Percentiles rank a stretch among this genome's conserved stretches.
phyloP scores from a whole-genome alignment of 768 basidiomycete species.

The Paxillus ammoniavirescens region DNA sequence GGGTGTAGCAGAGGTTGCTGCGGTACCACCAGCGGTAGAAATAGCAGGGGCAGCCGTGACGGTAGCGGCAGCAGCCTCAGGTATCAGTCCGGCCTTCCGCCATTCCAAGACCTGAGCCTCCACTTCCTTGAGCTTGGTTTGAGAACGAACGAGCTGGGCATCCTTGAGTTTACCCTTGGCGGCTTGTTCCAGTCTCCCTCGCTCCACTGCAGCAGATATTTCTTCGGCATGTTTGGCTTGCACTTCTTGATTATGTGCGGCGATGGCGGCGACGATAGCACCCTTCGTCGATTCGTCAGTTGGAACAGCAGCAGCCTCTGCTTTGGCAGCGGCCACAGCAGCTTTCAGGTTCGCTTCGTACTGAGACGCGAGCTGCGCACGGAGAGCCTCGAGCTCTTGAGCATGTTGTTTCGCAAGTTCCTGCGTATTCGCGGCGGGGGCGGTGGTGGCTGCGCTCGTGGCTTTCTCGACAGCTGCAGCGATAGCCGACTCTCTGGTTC shows the following conservation, averaged over 20 bases:
- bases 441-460: slow-evolving; percentile 41
- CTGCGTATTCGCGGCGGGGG: slow-evolving; percentile 26
- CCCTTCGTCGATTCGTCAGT: slow-evolving; percentile 40
- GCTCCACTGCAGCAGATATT: slow-evolving; percentile 63
- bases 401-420: slow-evolving; percentile 53
- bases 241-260: slow-evolving; percentile 46
- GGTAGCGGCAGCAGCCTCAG: slow-evolving; percentile 33
- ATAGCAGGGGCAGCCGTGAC: slow-evolving; percentile 7
- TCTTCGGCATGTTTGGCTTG: slow-evolving; percentile 52
- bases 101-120: slow-evolving; percentile 61
- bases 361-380: slow-evolving; percentile 50
- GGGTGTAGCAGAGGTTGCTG: slow-evolving; percentile 23
- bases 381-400: slow-evolving; percentile 56
- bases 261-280: slow-evolving; percentile 48
- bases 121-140: slow-evolving; percentile 64
- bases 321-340: slow-evolving; percentile 48
- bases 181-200: slow-evolving; percentile 61
- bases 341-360: slow-evolving; percentile 53
- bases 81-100: slow-evolving; percentile 49
- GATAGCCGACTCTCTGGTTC: slow-evolving; percentile 51
- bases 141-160: slow-evolving; percentile 57
- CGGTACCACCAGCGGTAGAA: neutral
- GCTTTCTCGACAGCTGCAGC: slow-evolving; percentile 57
- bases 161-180: slow-evolving; percentile 72
- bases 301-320: slow-evolving; percentile 26